Base-by-base conservation (phyloP, 768 basidiomycete genomes). In the Leucosporidium scottii region DNA sequence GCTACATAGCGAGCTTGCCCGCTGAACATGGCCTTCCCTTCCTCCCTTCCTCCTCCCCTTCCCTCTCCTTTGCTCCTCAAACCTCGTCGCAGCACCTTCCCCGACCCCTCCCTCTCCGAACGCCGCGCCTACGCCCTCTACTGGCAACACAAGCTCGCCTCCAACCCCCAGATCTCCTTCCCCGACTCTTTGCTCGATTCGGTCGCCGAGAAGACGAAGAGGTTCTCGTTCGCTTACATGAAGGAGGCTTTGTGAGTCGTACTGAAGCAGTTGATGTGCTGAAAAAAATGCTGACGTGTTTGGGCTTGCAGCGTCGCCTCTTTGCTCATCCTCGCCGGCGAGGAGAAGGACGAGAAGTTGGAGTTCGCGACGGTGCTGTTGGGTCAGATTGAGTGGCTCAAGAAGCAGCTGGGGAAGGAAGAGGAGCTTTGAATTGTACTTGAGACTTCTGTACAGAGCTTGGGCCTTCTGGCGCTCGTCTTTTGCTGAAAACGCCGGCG, bases 161-260 rank as follows among this genome's bases (percentile, higher is more conserved):
- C 77, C 75, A 91, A 89, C 78, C 78, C 84, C 59, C 79, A 82
- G 20, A 82, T 91, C 69, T 77, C 79, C 5, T 91, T 89, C 80
- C 85, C 90, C 0, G 86, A 90, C 70, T 69, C 79, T 18, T 81
- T 92, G 39, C 81, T 86, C 23, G 77, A 82, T 17, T 82, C 85
- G 69, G 79, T 89, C 31, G 88, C 86, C 8, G 78, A 81, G 15
- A 61, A 78, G 66, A 91, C 90, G 0, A 80, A 82, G 39, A 79
- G 81, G 36, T 92, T 92, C 80, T 89, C 87, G 72, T 92, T 92
- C 76, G 89, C 91, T 0, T 92, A 90, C 77, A 80, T 93, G 74
- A 92, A 93, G 77, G 91, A 92, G 78, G 89, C 85, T 4, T 92
- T 92, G 90, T 92, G 76, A 68, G 88, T 62, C 25, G 49, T 30